Base-by-base conservation (phyloP, 495 filamentous ascomycete genomes). In the Hypoxylon lienhwacheense region DNA sequence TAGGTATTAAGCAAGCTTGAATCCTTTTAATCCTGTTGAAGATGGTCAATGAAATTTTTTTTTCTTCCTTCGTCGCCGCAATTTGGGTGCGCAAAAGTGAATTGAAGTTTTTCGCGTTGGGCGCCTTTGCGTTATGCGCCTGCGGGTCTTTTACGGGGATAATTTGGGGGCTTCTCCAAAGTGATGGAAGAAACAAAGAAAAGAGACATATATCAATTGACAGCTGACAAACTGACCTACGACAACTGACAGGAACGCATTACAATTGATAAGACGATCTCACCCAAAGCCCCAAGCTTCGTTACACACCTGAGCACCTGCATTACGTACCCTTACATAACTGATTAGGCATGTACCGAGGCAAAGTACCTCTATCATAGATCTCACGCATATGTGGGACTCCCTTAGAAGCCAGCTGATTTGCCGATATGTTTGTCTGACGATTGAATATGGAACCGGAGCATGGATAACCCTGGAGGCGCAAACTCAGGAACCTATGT, bases 71-170 rank as follows among this genome's bases (percentile, higher is more conserved):
- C n/a, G n/a, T n/a, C n/a, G n/a, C n/a, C n/a, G 26, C 21, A 31
- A 52, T 16, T 61, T 47, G 41, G 52, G 52, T 56, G 49, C 47
- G 48, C 21, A 34, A 43, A 44, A 43, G 12, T 44, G 22, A 33
- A 36, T 42, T 55, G 52, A 55, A 55, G 40, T 61, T 61, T 61
- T 55, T 55, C 36, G 44, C 51, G 52, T 61, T 61, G 57, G 57
- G 57, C 50, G 51, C 46, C 39, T 25, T 26, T 61, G 57, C 57
- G 45, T 60, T 61, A 61, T 61, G 44, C 57, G 50, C 45, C 8
- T 42, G 35, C 44, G 48, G 46, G 42, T 58, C 40, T 31, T 45
- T 20, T 46, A 6, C 7, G 14, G n/a, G 15, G 33, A 15, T 14
- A 25, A 31, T 25, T 5, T n/a, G 37, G 37, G 35, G 14, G 14